phyloP scores from a whole-genome alignment of 1,139 yeast genomes.

The Saccharomyces hybrid region DNA sequence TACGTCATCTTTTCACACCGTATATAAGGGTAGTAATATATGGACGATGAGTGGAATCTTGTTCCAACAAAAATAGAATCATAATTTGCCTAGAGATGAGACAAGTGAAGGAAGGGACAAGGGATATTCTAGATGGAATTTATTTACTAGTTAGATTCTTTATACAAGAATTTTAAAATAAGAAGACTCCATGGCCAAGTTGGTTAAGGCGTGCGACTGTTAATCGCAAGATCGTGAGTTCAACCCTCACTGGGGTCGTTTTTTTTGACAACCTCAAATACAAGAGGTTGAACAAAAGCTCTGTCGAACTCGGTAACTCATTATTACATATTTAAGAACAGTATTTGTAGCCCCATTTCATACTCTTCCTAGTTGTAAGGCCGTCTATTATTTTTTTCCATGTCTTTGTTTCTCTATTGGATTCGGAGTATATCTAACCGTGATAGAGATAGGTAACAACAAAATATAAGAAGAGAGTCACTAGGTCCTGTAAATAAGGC shows the following conservation, averaged over 20 bases:
- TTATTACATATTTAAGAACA: neutral
- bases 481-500: too few species aligned
- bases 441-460: neutral
- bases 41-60: too few species aligned
- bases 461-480: too few species aligned
- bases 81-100: neutral
- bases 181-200: slow-evolving; percentile 25
- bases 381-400: neutral
- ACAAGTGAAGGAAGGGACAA: neutral
- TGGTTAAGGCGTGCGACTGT: slow-evolving; percentile 29
- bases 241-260: slow-evolving; percentile 27
- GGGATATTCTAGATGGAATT: neutral
- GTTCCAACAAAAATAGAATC: neutral
- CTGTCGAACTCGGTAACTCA: too few species aligned
- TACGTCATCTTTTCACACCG: too few species aligned
- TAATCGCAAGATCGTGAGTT: slow-evolving; percentile 29
- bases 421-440: neutral
- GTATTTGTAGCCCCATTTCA: neutral
- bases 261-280: neutral
- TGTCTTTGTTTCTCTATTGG: neutral
- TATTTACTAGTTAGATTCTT: neutral
- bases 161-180: neutral
- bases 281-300: neutral
- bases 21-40: too few species aligned
- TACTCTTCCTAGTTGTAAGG: neutral